Conservation (phyloP, 257 asterid species). For the Fraxinus excelsior region DNA sequence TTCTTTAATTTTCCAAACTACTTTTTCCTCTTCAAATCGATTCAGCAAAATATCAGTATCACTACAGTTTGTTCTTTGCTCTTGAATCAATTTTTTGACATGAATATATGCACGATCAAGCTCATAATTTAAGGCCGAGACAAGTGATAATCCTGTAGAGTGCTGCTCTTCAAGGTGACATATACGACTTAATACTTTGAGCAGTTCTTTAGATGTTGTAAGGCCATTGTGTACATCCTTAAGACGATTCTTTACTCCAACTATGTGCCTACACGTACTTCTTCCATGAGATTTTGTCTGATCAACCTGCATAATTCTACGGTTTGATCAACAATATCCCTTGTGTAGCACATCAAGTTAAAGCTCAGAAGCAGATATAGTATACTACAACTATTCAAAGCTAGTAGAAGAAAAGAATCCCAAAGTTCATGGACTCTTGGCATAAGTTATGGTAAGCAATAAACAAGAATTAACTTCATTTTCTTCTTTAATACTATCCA, state of each 20-base stretch:
- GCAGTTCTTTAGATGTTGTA: constrained; percentile 70
- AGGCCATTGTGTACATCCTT: constrained; percentile 73
- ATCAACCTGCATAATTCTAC: constrained; percentile 51
- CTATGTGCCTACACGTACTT: constrained; percentile 36
- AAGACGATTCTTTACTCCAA: constrained; percentile 54
- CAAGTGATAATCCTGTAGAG: constrained; percentile 59
- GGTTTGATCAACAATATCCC: not conserved
- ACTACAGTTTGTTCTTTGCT: constrained; percentile 40
- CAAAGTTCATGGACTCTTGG: not conserved
- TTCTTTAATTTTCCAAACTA: constrained; percentile 67
- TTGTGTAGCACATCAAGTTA: not conserved
- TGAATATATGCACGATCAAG: constrained; percentile 60
- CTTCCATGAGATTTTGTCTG: constrained; percentile 42
- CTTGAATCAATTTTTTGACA: constrained; percentile 57
- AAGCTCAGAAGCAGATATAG: constrained; percentile 17
- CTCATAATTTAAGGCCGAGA: constrained; percentile 74
- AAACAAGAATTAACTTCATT: not conserved
- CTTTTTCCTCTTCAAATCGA: constrained; percentile 68
- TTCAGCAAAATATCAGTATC: constrained; percentile 59
- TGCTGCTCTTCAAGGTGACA: constrained; percentile 54
- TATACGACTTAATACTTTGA: constrained; percentile 61
- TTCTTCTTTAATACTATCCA: not conserved
- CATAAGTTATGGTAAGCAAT: not conserved
- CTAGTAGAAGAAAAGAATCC: not conserved
- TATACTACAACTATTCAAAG: no score